These are phyloP conservation scores for Royoungia palumana DNA, from an alignment of 768 basidiomycete genomes.

Conservation along the genomic window DNA sequence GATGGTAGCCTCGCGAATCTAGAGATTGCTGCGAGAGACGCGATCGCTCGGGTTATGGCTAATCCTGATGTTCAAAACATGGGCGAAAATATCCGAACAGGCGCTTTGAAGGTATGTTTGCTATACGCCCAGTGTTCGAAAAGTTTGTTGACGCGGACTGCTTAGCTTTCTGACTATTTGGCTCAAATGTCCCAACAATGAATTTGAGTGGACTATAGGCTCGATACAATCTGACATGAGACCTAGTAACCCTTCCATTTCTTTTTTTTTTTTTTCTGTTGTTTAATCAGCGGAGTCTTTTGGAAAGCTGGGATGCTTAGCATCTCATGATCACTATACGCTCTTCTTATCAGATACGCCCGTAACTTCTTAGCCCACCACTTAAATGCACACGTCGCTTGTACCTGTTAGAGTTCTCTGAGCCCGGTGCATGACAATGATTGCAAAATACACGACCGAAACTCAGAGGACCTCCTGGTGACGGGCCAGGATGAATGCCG, in stretches of 20 bases:
- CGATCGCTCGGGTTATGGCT: conserved; percentile 65
- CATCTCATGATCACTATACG: not conserved
- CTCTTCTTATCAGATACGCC: not conserved
- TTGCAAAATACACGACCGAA: too few species aligned
- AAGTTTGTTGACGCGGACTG: not conserved
- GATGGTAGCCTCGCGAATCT: conserved; percentile 52
- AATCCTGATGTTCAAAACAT: conserved; percentile 88
- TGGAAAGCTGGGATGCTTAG: conserved; percentile 1
- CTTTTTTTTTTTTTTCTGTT: conserved; percentile 4
- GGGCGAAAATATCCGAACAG: conserved; percentile 71
- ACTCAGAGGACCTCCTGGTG: too few species aligned
- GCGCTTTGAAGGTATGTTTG: conserved; percentile 73
- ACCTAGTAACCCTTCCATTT: conserved; percentile 2
- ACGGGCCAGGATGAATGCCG: too few species aligned
- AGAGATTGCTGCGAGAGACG: conserved; percentile 71
- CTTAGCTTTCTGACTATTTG: conserved; percentile 62
- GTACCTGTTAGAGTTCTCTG: too few species aligned
- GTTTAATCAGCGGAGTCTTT: conserved; percentile 14
- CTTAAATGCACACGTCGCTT: too few species aligned
- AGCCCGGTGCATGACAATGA: too few species aligned
- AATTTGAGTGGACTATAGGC: conserved; percentile 4
- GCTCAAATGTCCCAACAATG: conserved; percentile 60
- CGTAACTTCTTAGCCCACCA: not conserved
- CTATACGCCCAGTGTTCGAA: not conserved
- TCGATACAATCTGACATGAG: conserved; percentile 1